These are phyloP conservation scores for Trichoderma semiorbis DNA, from an alignment of 2,329 filamentous ascomycete species.

Conservation along the genomic window DNA sequence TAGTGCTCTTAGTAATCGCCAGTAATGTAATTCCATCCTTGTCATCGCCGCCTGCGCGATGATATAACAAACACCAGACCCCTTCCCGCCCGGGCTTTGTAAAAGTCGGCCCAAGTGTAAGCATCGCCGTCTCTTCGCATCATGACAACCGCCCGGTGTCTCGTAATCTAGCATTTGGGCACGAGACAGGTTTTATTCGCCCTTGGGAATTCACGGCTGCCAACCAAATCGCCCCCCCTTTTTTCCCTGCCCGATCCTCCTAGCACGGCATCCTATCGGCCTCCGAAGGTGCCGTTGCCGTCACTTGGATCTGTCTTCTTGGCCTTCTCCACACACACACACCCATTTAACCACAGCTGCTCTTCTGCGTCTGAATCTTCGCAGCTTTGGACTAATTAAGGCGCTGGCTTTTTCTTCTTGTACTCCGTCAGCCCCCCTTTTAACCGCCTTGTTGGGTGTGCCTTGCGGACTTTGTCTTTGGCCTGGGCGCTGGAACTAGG, in stretches of 20 bases:
- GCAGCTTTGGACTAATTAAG: neutral
- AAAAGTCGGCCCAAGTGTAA: neutral
- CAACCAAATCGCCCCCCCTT: neutral
- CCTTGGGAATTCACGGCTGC: neutral
- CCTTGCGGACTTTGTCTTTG: neutral
- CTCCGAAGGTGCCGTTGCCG: conserved; percentile 13
- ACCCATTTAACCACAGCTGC: neutral
- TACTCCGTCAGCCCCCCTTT: conserved; percentile 2
- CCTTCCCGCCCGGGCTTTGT: neutral
- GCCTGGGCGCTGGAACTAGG: neutral
- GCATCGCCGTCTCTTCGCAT: neutral
- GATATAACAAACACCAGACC: conserved; percentile 9
- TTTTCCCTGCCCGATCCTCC: neutral
- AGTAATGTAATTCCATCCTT: neutral
- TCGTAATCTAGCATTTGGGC: neutral
- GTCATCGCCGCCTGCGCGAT: neutral
- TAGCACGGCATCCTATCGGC: conserved; percentile 2
- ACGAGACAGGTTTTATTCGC: neutral
- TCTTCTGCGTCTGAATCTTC: neutral
- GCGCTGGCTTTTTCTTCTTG: neutral
- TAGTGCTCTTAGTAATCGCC: neutral
- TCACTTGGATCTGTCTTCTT: neutral
- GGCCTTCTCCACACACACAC: conserved; percentile 13
- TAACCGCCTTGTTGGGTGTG: conserved; percentile 2
- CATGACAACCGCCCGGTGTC: neutral